These are phyloP conservation scores for Auriculariales sp. DNA, from an alignment of 768 basidiomycete genomes.

Conservation along the genomic window DNA sequence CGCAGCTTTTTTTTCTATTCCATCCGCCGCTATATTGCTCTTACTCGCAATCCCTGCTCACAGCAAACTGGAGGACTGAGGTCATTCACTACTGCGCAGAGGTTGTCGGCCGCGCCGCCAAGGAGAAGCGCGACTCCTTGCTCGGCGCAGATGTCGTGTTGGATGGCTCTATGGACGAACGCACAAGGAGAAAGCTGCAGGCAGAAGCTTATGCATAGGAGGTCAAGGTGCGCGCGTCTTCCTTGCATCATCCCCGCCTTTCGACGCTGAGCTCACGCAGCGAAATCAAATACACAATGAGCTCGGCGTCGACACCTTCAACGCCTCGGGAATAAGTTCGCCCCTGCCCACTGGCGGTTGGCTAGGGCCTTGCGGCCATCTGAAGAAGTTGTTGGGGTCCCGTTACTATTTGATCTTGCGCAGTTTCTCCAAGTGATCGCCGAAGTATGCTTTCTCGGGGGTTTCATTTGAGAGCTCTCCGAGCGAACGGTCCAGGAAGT, in stretches of 20 bases:
- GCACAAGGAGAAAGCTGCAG: slow-evolving; percentile 31
- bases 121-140: slow-evolving; percentile 37
- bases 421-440: too few species aligned
- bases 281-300: slow-evolving; percentile 65
- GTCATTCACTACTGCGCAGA: slow-evolving; percentile 64
- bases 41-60: slow-evolving; percentile 1
- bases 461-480: too few species aligned
- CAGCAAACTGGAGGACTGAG: slow-evolving; percentile 53
- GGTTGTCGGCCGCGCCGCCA: slow-evolving; percentile 50
- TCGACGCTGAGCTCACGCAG: too few species aligned
- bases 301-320: slow-evolving; percentile 55
- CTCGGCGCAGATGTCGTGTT: slow-evolving; percentile 29
- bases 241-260: neutral
- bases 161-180: slow-evolving; percentile 1
- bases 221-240: slow-evolving; percentile 41
- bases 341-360: too few species aligned
- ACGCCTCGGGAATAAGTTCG: too few species aligned
- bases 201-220: slow-evolving; percentile 48
- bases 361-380: too few species aligned
- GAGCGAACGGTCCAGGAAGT: too few species aligned
- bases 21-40: slow-evolving; percentile 8
- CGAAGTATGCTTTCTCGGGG: too few species aligned
- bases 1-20: slow-evolving; percentile 35
- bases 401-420: too few species aligned
- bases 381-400: too few species aligned